phyloP scores from a whole-genome alignment of 306 rosid species.

The Trifolium subterraneum region DNA sequence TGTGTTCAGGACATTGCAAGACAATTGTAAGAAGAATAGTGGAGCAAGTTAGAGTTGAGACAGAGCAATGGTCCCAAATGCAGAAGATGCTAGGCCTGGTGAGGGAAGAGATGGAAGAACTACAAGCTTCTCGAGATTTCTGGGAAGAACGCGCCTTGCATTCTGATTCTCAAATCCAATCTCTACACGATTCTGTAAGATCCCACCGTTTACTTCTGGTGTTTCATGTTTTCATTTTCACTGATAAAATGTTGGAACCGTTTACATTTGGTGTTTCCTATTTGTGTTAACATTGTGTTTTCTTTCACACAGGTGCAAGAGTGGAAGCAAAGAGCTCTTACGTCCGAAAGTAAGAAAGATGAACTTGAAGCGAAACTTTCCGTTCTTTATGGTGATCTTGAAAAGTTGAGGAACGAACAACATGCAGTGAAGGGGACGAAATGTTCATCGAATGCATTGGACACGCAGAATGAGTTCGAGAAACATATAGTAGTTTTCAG shows the following conservation, averaged over 20 bases:
- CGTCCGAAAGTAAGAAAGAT: conserved; percentile 59
- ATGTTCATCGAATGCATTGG: conserved; percentile 32
- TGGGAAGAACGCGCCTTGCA: conserved; percentile 80
- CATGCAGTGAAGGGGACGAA: conserved; percentile 32
- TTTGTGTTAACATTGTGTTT: conserved; percentile 1
- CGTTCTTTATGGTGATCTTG: conserved; percentile 49
- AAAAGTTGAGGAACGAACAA: conserved; percentile 50
- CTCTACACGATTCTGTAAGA: conserved; percentile 62
- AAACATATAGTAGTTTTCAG: conserved; percentile 75
- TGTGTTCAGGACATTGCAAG: conserved; percentile 89
- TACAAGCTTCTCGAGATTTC: conserved; percentile 84
- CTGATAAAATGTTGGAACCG: background rate
- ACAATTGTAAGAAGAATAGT: conserved; percentile 70
- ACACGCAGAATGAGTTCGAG: conserved; percentile 71
- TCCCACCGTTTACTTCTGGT: background rate
- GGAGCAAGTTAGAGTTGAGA: conserved; percentile 88
- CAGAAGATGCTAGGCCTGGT: conserved; percentile 87
- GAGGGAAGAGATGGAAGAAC: conserved; percentile 89
- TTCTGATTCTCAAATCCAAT: conserved; percentile 63
- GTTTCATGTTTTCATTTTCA: background rate
- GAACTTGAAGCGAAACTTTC: conserved; percentile 57
- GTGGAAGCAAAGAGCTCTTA: conserved; percentile 77
- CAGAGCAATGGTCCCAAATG: conserved; percentile 99
- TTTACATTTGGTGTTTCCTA: background rate
- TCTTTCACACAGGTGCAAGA: conserved; percentile 72